Conservation (phyloP, 495 filamentous ascomycete genomes). For the Aspergillus sparsus region DNA sequence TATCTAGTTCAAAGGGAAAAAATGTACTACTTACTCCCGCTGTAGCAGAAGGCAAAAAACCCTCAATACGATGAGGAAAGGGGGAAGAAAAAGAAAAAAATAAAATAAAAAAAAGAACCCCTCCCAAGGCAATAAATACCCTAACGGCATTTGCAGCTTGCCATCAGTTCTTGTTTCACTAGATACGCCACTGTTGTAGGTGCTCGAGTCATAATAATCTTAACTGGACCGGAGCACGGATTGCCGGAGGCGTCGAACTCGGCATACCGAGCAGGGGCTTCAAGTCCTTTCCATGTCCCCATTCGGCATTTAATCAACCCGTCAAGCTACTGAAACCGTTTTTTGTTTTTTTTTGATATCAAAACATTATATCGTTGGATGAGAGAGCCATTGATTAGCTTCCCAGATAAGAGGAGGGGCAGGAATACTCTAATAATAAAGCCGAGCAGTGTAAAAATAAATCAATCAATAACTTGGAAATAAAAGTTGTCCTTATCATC, state of each 20-base stretch:
- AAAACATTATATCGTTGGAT: background rate
- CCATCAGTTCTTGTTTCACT: background rate
- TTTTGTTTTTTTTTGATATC: background rate
- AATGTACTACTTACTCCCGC: background rate
- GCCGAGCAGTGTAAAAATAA: background rate
- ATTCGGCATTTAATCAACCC: conserved; percentile 20
- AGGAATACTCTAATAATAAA: background rate
- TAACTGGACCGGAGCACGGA: conserved; percentile 8
- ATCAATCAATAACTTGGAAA: background rate
- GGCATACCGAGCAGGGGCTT: conserved; percentile 21
- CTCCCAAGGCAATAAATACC: too few relatives aligned
- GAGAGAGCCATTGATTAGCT: background rate
- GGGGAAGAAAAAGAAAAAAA: background rate
- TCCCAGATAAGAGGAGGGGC: background rate
- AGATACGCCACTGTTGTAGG: background rate
- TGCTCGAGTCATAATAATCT: too few relatives aligned
- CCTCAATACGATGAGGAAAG: background rate
- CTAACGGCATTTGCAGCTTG: too few relatives aligned
- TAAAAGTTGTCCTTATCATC: conserved; percentile 2
- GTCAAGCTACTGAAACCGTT: background rate
- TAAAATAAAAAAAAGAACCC: too few relatives aligned
- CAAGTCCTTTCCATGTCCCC: conserved; percentile 12
- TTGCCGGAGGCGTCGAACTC: conserved; percentile 19
- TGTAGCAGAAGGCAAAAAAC: background rate
- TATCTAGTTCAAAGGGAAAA: background rate